A percentile compares a stretch with the other conserved stretches of the same genome.
These are phyloP conservation scores for Pleurotus sapidus DNA, from an alignment of 768 basidiomycete genomes.

Conservation along the genomic window DNA sequence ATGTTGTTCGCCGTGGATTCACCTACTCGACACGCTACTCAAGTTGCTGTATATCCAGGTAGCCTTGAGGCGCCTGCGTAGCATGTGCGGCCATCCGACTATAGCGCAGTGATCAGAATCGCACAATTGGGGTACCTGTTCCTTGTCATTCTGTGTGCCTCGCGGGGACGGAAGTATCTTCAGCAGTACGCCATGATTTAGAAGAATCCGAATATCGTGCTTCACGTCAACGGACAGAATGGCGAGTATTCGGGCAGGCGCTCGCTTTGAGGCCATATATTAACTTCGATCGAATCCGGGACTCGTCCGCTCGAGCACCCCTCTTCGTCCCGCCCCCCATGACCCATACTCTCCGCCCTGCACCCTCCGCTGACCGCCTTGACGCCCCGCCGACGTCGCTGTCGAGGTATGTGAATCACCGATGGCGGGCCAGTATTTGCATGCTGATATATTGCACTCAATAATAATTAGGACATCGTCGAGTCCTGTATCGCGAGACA, in stretches of 20 bases:
- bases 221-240: background rate
- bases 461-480: too few relatives aligned
- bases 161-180: background rate
- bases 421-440: too few relatives aligned
- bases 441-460: too few relatives aligned
- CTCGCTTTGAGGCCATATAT: background rate
- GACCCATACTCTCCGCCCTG: background rate
- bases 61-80: too few relatives aligned
- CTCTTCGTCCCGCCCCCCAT: background rate
- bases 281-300: background rate
- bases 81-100: too few relatives aligned
- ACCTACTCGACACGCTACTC: too few relatives aligned
- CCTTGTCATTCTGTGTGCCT: background rate
- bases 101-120: too few relatives aligned
- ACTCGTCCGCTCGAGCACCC: background rate
- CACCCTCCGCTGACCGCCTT: background rate
- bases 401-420: background rate
- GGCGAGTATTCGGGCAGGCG: background rate
- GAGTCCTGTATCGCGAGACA: too few relatives aligned
- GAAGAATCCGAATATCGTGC: background rate
- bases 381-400: background rate
- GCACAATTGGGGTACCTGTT: too few relatives aligned
- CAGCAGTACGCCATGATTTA: background rate
- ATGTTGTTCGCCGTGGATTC: too few relatives aligned
- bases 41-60: too few relatives aligned